Evolutionary conservation across 1,284 basidiomycete species (phyloP).

Genomic region (Cryptococcus hybrid): DNA sequence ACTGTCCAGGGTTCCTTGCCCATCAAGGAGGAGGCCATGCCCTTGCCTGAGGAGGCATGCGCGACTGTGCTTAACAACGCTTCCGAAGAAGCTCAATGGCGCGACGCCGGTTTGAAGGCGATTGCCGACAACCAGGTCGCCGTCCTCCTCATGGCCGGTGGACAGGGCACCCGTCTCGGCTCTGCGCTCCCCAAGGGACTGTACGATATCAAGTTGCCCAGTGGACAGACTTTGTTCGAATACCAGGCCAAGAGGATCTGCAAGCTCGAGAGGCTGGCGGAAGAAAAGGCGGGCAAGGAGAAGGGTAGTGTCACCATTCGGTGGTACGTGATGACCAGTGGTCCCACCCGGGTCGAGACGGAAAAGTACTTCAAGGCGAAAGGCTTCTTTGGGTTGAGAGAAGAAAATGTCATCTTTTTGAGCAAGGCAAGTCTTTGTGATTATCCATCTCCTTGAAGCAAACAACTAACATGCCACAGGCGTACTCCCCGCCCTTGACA

Average conservation of each 20-base stretch:
- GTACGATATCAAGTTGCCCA: constrained; percentile 94
- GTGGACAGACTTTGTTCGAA: constrained; percentile 91
- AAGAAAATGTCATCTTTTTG: constrained; percentile 88
- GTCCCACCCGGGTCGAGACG: constrained; percentile 86
- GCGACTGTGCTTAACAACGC: constrained; percentile 61
- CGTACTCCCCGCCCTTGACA: constrained; percentile 89
- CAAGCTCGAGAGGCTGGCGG: constrained; percentile 73
- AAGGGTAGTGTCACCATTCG: constrained; percentile 64
- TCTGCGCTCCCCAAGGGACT: constrained; percentile 94
- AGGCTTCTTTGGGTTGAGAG: constrained; percentile 77
- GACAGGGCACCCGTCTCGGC: constrained; percentile 93
- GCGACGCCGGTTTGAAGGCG: constrained; percentile 71
- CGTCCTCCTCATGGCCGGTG: constrained; percentile 95
- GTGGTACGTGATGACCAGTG: constrained; percentile 99
- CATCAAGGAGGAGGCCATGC: constrained; percentile 45
- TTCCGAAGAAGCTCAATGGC: constrained; percentile 68
- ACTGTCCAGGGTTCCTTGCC: neutral
- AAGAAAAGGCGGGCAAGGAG: constrained; percentile 57
- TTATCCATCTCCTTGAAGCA: constrained; percentile 10
- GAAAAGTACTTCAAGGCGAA: constrained; percentile 79
- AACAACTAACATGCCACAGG: constrained; percentile 55
- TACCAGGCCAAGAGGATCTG: constrained; percentile 93
- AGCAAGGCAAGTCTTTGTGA: constrained; percentile 71
- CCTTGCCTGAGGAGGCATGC: constrained; percentile 72
- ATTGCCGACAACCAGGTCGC: constrained; percentile 80